Evolutionary conservation across 495 filamentous ascomycete species (phyloP).

Genomic region (Neurospora tetraspora): DNA sequence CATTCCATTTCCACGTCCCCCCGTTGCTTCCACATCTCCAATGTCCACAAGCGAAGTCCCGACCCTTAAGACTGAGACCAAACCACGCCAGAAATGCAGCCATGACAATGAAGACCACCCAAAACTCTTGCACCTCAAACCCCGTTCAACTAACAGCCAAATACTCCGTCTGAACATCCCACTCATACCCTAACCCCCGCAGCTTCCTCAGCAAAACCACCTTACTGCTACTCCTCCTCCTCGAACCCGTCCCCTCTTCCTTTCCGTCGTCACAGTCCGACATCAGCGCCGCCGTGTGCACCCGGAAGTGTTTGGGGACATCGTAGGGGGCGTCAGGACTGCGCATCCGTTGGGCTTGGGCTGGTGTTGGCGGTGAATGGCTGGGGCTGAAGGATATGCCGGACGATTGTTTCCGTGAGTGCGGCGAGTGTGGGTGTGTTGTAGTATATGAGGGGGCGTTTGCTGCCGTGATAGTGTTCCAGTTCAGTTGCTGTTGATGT

Average conservation of each 20-base stretch:
- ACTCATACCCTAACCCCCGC: constrained; percentile 13
- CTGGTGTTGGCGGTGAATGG: neutral
- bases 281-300: constrained; percentile 18
- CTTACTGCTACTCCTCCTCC: constrained; percentile 21
- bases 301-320: constrained; percentile 20
- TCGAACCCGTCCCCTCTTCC: constrained; percentile 6
- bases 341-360: neutral
- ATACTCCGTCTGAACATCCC: constrained; percentile 22
- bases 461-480: neutral
- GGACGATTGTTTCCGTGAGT: neutral
- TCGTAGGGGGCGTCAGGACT: constrained; percentile 22
- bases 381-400: neutral
- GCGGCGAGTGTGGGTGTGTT: neutral
- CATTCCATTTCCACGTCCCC: neutral
- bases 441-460: neutral
- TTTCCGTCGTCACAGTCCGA: neutral
- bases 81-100: neutral
- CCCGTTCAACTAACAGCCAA: constrained; percentile 10
- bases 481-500: neutral
- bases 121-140: neutral
- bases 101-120: neutral
- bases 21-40: neutral
- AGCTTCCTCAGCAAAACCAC: constrained; percentile 24
- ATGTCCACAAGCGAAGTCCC: neutral
- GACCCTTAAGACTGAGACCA: neutral